phyloP scores from a whole-genome alignment of 768 basidiomycete genomes.

The Podaxis sp. region DNA sequence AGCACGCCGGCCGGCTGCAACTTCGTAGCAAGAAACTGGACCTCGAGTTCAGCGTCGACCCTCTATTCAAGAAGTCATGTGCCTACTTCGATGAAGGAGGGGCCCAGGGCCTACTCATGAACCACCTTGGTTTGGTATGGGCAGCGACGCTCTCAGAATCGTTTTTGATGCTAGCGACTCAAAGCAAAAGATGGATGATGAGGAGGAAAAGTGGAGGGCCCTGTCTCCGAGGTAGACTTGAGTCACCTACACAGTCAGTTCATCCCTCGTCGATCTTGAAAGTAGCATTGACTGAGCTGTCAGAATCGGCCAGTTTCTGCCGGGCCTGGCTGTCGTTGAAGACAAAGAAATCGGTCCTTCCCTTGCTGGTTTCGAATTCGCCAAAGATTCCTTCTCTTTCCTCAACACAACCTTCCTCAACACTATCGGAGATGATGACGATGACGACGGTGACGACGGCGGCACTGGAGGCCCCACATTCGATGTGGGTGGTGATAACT shows the following conservation, averaged over 20 bases:
- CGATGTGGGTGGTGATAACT: slow-evolving; percentile 28
- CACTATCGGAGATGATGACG: slow-evolving; percentile 45
- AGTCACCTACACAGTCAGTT: slow-evolving; percentile 58
- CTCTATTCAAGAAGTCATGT: slow-evolving; percentile 95
- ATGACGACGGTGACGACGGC: slow-evolving; percentile 28
- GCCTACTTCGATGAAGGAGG: slow-evolving; percentile 99
- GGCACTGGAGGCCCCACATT: slow-evolving; percentile 42
- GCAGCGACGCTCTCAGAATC: slow-evolving; percentile 82
- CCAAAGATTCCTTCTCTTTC: slow-evolving; percentile 59
- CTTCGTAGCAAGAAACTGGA: slow-evolving; percentile 92
- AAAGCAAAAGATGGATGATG: slow-evolving; percentile 65
- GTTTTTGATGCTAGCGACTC: slow-evolving; percentile 97
- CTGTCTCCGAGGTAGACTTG: slow-evolving; percentile 67
- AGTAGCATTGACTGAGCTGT: slow-evolving; percentile 7
- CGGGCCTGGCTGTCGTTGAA: slow-evolving; percentile 62
- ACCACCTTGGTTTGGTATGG: slow-evolving; percentile 80
- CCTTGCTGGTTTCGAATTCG: slow-evolving; percentile 80
- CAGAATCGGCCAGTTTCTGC: slow-evolving; percentile 65
- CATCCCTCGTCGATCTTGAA: slow-evolving; percentile 7
- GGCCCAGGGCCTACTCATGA: slow-evolving; percentile 94
- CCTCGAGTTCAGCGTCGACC: slow-evolving; percentile 94
- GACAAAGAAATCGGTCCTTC: slow-evolving; percentile 79
- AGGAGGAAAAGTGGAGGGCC: slow-evolving; percentile 66
- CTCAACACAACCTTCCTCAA: slow-evolving; percentile 65
- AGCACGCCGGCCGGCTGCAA: slow-evolving; percentile 68